Evolutionary conservation across 805 yeast genomes (phyloP), one percentile per base, ranked within the genome.

Genomic region (Wickerhamiella kurtzmanii): DNA sequence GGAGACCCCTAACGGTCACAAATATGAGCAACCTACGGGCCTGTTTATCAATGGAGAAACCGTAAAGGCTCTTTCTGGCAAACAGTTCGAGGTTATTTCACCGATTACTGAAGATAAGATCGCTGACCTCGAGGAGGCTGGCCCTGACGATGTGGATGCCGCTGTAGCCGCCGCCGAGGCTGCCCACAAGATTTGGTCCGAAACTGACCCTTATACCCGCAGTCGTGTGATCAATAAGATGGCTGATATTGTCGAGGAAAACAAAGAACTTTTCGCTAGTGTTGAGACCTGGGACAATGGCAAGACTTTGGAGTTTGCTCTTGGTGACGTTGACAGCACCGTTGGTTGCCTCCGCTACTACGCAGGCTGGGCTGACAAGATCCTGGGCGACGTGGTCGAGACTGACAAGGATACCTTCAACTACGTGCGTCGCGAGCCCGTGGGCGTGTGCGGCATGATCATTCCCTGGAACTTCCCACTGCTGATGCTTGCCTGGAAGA

Each of bases 391-490:
- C 54, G 65, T 79, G 49, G 74, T 84, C 49, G 84, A 84, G 64
- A 79, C 94, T 44, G 89, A 88, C 52, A 64, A 67, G 48, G 68
- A 77, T 44, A 84, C 83, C 65, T 77, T 87, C 64, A 76, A 76
- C 52, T 85, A 80, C 68, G 80, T 89, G 54, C 77, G 79, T 64
- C 81, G 82, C 66, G 95, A 87, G 67, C 95, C 96, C 50, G 70
- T 84, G 59, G 96, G 96, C 63, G 96, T 88, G 42, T 85, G 94
- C 64, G 96, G 95, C 50, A 94, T 85, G 66, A 83, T 88, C 61
- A 87, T 88, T 56, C 96, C 96, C 57, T 88, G 96, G 96, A 88
- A 88, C 71, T 88, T 86, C 77, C 96, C 96, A 53, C 68, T 88
- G 57, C 74, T 85, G 64, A 87, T 88, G 92, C 82, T 86, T 71